Evolutionary conservation across 768 basidiomycete genomes (phyloP), one percentile per base, ranked within the genome.

Genomic region (Scleroderma bovista): DNA sequence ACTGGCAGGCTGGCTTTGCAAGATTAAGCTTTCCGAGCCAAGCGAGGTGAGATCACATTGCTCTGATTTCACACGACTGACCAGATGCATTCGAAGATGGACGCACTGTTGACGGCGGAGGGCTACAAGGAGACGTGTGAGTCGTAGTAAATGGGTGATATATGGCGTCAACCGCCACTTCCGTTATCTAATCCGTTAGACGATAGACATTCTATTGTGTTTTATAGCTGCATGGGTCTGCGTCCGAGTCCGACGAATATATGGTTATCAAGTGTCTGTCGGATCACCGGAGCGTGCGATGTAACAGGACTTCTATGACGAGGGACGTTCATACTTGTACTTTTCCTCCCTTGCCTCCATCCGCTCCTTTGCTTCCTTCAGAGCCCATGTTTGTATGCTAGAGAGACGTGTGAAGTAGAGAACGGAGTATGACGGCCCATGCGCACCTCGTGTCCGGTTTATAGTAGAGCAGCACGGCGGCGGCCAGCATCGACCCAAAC

Each of bases 271-370:
- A 29, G 26, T 29, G 26, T 5, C 22, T 13, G 20, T 29, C 13
- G 26, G 6, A n/a, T n/a, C n/a, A n/a, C n/a, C n/a, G n/a, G n/a
- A n/a, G n/a, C n/a, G 24, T 44, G 15, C n/a, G 16, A 44, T 23
- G 9, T 48, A 38, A 11, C 2, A 19, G 22, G 29, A 48, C 13
- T 24, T 41, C 24, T 15, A 42, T 29, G 19, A 44, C 11, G 65
- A 63, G 50, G 77, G 73, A 23, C 86, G 77, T 61, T 86, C 81
- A 62, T 93, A 92, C 74, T 86, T 81, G 66, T 86, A 85, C 63
- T 85, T 81, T 72, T 94, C 93, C 44, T 89, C 92, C n/a, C 92
- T 81, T 12, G 86, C 91, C 60, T 93, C 90, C 88, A 96, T 90
- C 55, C 93, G 76, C 50, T 74, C 75, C 69, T 93, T 91, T 10